Evolutionary conservation across 2,329 filamentous ascomycete species (phyloP).

Genomic region (Aspergillus bombycis): DNA sequence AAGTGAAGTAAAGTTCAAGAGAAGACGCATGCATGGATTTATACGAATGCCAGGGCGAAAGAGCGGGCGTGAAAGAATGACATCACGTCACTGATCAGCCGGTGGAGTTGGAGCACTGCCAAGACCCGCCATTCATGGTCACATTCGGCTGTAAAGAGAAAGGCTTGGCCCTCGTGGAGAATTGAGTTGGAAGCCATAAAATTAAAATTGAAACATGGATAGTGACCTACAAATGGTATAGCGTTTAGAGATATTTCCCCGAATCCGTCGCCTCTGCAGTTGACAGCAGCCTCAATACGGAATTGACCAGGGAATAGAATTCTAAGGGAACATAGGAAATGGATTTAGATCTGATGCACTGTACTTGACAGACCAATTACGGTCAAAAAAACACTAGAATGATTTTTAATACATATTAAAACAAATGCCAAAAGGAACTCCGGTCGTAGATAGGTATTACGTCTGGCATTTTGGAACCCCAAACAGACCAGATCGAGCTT

Average conservation of each 20-base stretch:
- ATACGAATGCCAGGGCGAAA: slow-evolving; percentile 21
- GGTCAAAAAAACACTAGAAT: slow-evolving; percentile 26
- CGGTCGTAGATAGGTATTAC: slow-evolving; percentile 22
- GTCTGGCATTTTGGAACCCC: slow-evolving; percentile 17
- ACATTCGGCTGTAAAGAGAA: neutral
- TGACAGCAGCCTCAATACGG: neutral
- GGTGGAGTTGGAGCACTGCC: slow-evolving; percentile 20
- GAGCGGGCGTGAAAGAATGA: slow-evolving; percentile 26
- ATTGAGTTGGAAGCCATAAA: neutral
- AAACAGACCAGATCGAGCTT: slow-evolving; percentile 38
- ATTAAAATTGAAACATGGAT: neutral
- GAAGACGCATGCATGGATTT: slow-evolving; percentile 21
- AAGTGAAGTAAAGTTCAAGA: neutral
- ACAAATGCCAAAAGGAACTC: slow-evolving; percentile 23
- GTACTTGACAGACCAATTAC: slow-evolving; percentile 31
- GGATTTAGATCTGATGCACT: slow-evolving; percentile 35
- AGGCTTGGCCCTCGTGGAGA: neutral
- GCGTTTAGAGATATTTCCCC: neutral
- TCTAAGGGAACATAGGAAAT: slow-evolving; percentile 26
- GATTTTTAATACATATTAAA: slow-evolving; percentile 45
- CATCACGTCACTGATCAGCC: slow-evolving; percentile 37
- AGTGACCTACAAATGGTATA: no score
- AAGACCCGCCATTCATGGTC: slow-evolving; percentile 14
- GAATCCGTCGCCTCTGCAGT: neutral
- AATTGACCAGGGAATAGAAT: no score